Percentiles rank a stretch among this genome's conserved stretches.
phyloP scores from a whole-genome alignment of 1,284 basidiomycete species.

The Puccinia sorghi region DNA sequence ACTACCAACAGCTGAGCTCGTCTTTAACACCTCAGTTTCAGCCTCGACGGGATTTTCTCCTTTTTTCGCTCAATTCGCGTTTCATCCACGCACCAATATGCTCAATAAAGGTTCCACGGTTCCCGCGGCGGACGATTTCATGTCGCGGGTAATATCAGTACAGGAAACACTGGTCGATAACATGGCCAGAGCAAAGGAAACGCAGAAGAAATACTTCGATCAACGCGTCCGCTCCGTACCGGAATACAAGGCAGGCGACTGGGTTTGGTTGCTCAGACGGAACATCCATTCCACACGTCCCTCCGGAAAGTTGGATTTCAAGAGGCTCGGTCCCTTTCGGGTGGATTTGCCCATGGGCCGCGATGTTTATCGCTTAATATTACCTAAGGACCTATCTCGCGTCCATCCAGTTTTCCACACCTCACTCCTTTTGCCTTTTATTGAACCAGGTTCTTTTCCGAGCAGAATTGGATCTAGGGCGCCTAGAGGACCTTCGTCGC shows the following conservation, averaged over 20 bases:
- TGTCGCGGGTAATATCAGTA: background rate
- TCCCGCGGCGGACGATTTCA: background rate
- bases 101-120: background rate
- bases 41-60: slow-evolving; percentile 36
- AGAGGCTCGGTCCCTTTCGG: background rate
- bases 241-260: background rate
- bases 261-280: background rate
- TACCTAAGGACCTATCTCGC: background rate
- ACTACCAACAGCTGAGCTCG: slow-evolving; percentile 30
- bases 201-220: background rate
- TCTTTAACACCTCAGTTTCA: slow-evolving; percentile 15
- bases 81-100: slow-evolving; percentile 2
- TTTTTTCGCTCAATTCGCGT: slow-evolving; percentile 22
- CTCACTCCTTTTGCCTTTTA: background rate
- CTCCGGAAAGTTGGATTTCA: slow-evolving; percentile 13
- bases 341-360: background rate
- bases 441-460: background rate
- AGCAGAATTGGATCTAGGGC: background rate
- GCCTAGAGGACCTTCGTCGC: background rate
- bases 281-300: background rate
- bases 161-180: background rate
- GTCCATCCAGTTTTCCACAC: slow-evolving; percentile 30
- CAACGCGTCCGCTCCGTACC: background rate
- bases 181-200: background rate
- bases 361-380: background rate